Conservation (phyloP, 805 yeast genomes). For the Zygoascus flipseniorum region DNA sequence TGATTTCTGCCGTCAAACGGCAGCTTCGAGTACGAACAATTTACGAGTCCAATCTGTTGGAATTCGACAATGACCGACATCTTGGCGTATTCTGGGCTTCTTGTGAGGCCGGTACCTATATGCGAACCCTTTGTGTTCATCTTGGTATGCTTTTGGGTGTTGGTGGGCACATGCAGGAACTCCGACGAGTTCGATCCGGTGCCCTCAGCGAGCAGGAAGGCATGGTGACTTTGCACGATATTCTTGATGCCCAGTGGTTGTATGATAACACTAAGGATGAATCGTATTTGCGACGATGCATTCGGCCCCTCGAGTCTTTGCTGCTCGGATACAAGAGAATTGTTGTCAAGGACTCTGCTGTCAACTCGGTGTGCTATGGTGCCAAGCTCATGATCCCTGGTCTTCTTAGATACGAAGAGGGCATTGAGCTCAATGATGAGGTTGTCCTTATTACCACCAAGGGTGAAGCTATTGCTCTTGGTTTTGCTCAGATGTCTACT, state of each 20-base stretch:
- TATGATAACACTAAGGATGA: constrained; percentile 97
- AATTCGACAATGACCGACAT: constrained; percentile 94
- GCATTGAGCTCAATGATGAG: constrained; percentile 94
- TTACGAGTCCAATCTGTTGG: constrained; percentile 90
- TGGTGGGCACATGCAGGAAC: constrained; percentile 99
- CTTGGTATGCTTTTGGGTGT: constrained; percentile 97
- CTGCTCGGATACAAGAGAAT: constrained; percentile 93
- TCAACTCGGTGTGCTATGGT: constrained; percentile 96
- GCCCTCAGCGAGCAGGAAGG: constrained; percentile 85
- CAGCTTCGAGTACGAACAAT: constrained; percentile 97
- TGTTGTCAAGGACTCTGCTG: constrained; percentile 92
- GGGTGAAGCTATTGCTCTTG: constrained; percentile 99
- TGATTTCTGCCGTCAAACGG: constrained; percentile 97
- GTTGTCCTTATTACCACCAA: constrained; percentile 96
- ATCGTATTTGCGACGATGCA: constrained; percentile 84
- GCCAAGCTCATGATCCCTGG: constrained; percentile 99
- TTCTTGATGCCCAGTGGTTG: constrained; percentile 95
- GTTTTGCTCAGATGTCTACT: constrained; percentile 97
- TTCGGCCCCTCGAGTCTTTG: constrained; percentile 90
- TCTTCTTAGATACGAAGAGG: constrained; percentile 92
- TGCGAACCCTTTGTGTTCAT: constrained; percentile 98
- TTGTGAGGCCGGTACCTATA: constrained; percentile 99
- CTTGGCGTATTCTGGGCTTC: constrained; percentile 99
- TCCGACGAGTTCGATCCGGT: constrained; percentile 98
- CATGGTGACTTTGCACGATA: constrained; percentile 93